A percentile compares a stretch with the other conserved stretches of the same genome.
phyloP scores from a whole-genome alignment of 2,329 filamentous ascomycete species.

The Curvularia sp. region DNA sequence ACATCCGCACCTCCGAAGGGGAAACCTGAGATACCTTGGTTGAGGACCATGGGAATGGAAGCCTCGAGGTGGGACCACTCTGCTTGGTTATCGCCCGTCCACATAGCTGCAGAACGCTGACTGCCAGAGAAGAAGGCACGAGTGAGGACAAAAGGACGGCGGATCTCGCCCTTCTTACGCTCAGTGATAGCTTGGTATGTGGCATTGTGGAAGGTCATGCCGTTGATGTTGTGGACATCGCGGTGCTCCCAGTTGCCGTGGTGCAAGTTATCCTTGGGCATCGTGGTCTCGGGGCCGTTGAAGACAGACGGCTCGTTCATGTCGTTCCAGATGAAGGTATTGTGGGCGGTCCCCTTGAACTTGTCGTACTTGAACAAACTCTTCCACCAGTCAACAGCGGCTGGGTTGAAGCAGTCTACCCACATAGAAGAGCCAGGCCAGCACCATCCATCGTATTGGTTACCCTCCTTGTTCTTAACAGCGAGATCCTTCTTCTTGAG shows the following conservation, averaged over 20 bases:
- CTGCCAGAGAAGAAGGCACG: constrained; percentile 91
- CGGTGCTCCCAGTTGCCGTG: constrained; percentile 93
- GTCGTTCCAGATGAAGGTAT: constrained; percentile 97
- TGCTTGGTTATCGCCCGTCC: constrained; percentile 97
- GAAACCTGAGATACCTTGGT: constrained; percentile 89
- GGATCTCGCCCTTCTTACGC: constrained; percentile 83
- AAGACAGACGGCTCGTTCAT: constrained; percentile 99
- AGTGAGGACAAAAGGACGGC: constrained; percentile 90
- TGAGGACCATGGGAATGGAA: constrained; percentile 90
- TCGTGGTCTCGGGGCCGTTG: constrained; percentile 96
- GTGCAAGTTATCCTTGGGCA: constrained; percentile 98
- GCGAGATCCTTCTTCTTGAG: constrained; percentile 84
- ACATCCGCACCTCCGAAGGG: constrained; percentile 96
- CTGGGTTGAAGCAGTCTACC: constrained; percentile 96
- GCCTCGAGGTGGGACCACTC: constrained; percentile 90
- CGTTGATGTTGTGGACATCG: constrained; percentile 94
- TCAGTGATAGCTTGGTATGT: constrained; percentile 85
- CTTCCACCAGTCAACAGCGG: constrained; percentile 89
- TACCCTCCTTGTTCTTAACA: constrained; percentile 87
- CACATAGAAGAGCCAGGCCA: constrained; percentile 98
- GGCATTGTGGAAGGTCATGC: constrained; percentile 93
- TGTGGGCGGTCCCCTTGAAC: constrained; percentile 85
- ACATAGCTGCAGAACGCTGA: constrained; percentile 92
- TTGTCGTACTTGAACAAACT: constrained; percentile 83
- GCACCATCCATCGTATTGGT: constrained; percentile 95